Evolutionary conservation across 2,329 filamentous ascomycete genomes (phyloP), one percentile per base, ranked within the genome.

Genomic region (Pseudocercospora ulei): DNA sequence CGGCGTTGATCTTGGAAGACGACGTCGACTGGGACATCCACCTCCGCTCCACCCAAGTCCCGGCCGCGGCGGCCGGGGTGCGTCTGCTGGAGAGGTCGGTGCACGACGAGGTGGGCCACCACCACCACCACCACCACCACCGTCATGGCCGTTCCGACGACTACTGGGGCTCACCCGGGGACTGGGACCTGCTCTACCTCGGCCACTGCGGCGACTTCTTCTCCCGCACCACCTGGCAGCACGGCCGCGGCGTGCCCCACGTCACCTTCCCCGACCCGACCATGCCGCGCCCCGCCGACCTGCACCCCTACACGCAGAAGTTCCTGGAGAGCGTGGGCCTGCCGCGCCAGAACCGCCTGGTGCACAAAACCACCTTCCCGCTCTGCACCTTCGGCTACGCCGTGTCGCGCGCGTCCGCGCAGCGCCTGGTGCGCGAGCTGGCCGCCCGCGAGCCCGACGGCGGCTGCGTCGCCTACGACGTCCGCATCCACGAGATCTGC

Each of bases 11-110:
- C 14, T 55, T 67, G 26, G 64, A 67, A 54, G 64, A 67, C 49
- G 64, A 67, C 41, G 63, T 66, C 18, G 63, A 67, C 43, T 67
- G 62, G 60, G 63, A 66, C 44, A 61, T 67, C 24, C 63, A 60
- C 34, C 56, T 67, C 8, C 62, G 63, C 38, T 65, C 59, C 39
- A 41, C 55, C n/a, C 63, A 66, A 43, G 54, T 65, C 7, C 64
- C 64, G 3, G 54, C 61, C 4, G 61, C 63, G 5, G 62, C 64
- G 35, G 60, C 56, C 24, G 63, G 62, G 16, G 55, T 58, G 12
- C 62, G 64, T 37, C 24, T 29, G 6, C 26, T 38, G n/a, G n/a
- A n/a, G n/a, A n/a, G n/a, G n/a, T n/a, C n/a, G n/a, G n/a, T n/a
- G n/a, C n/a, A n/a, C n/a, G n/a, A n/a, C n/a, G n/a, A n/a, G n/a